Evolutionary conservation across 2,329 filamentous ascomycete genomes (phyloP).

Genomic region (Aureobasidium sp.): DNA sequence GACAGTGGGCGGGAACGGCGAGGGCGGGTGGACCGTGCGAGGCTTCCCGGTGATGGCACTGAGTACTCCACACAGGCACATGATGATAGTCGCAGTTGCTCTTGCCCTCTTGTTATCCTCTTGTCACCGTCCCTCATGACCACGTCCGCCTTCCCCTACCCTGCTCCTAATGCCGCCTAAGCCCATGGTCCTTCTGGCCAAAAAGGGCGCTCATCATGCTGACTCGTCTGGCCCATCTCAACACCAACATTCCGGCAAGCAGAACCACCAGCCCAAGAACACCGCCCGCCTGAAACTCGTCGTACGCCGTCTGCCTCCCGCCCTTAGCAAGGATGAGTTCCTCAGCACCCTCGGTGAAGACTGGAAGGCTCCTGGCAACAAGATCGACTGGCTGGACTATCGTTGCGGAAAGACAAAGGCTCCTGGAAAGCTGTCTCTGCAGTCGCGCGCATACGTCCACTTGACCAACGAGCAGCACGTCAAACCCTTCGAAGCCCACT

Average conservation of each 20-base stretch:
- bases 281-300: slow-evolving; percentile 69
- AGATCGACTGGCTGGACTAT: slow-evolving; percentile 76
- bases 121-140: neutral
- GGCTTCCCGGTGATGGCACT: neutral
- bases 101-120: neutral
- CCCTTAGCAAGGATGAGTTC: slow-evolving; percentile 73
- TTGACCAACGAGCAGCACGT: slow-evolving; percentile 65
- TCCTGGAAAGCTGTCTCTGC: slow-evolving; percentile 75
- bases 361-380: slow-evolving; percentile 74
- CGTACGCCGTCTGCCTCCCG: slow-evolving; percentile 76
- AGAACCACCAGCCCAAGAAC: slow-evolving; percentile 28
- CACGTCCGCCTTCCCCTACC: neutral
- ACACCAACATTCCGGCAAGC: neutral
- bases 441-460: slow-evolving; percentile 74
- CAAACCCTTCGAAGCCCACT: slow-evolving; percentile 56
- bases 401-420: slow-evolving; percentile 73
- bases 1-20: neutral
- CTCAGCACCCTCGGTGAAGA: slow-evolving; percentile 62
- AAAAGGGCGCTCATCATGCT: slow-evolving; percentile 2
- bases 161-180: slow-evolving; percentile 11
- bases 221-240: neutral
- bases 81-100: neutral
- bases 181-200: slow-evolving; percentile 9
- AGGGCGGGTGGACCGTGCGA: neutral
- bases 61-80: neutral